A percentile compares a stretch with the other conserved stretches of the same genome.
Evolutionary conservation across 495 filamentous ascomycete species (phyloP).

Genomic region (Penicillium tannophilum): DNA sequence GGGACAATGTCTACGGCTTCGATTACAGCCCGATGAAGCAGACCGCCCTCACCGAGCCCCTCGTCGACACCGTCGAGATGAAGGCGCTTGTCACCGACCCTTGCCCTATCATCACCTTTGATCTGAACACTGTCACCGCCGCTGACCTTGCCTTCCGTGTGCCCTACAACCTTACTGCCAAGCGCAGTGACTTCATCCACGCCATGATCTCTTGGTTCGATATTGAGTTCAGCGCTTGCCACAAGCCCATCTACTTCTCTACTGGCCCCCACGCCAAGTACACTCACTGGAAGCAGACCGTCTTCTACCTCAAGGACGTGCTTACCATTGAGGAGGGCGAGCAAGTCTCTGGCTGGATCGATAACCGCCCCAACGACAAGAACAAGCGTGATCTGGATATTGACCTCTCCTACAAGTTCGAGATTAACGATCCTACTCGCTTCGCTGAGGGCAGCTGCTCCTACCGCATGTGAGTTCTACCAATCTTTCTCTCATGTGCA

Average conservation of each 20-base stretch:
- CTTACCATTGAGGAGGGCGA: slow-evolving; percentile 82
- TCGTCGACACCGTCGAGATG: slow-evolving; percentile 80
- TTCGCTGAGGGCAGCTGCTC: slow-evolving; percentile 67
- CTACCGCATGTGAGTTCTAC: slow-evolving; percentile 79
- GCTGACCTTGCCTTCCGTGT: slow-evolving; percentile 77
- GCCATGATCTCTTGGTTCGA: slow-evolving; percentile 98
- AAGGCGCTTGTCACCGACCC: slow-evolving; percentile 80
- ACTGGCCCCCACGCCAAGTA: slow-evolving; percentile 90
- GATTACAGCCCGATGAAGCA: slow-evolving; percentile 89
- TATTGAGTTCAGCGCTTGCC: slow-evolving; percentile 95
- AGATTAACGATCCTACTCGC: slow-evolving; percentile 70
- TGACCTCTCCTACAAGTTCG: slow-evolving; percentile 76
- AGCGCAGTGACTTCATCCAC: slow-evolving; percentile 88
- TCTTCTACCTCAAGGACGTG: slow-evolving; percentile 84
- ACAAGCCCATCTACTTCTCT: slow-evolving; percentile 81
- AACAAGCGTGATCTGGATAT: slow-evolving; percentile 96
- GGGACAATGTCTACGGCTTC: slow-evolving; percentile 98
- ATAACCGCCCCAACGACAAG: slow-evolving; percentile 87
- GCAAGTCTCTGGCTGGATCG: slow-evolving; percentile 67
- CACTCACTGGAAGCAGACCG: slow-evolving; percentile 94
- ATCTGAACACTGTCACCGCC: slow-evolving; percentile 75
- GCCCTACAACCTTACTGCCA: slow-evolving; percentile 68
- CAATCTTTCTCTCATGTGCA: background rate
- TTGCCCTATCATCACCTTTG: slow-evolving; percentile 73
- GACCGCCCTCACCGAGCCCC: slow-evolving; percentile 79